Percentiles rank a stretch among this genome's conserved stretches.
Evolutionary conservation across 2,329 filamentous ascomycete species (phyloP).

Genomic region (Alternaria panax): DNA sequence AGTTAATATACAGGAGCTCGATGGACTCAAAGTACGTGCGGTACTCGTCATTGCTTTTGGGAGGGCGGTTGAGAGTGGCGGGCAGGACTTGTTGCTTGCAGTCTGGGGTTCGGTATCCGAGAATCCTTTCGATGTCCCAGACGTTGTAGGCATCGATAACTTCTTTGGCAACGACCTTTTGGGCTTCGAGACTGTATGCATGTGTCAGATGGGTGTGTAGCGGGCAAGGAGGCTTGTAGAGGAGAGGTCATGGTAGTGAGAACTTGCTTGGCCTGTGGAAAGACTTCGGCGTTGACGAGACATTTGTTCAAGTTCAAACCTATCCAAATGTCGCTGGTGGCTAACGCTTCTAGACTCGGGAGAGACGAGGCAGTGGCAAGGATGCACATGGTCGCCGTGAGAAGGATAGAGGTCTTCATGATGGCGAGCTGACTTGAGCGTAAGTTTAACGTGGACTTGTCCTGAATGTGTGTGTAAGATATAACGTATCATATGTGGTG

Average conservation of each 20-base stretch:
- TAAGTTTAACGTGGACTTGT: not conserved
- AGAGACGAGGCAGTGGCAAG: not conserved
- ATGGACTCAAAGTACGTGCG: not conserved
- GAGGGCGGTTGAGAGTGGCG: not conserved
- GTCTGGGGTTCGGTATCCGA: not conserved
- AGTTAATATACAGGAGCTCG: not conserved
- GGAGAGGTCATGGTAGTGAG: not conserved
- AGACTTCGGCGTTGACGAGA: not conserved
- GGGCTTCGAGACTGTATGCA: not conserved
- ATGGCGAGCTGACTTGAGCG: not conserved
- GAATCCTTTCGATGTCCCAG: not conserved
- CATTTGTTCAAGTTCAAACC: not conserved
- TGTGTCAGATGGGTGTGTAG: not conserved
- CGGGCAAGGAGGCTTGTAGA: not conserved
- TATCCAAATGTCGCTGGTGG: slow-evolving; percentile 1
- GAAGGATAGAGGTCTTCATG: not conserved
- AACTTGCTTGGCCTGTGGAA: not conserved
- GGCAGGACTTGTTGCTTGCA: slow-evolving; percentile 1
- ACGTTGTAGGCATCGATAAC: not conserved
- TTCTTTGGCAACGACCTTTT: not conserved
- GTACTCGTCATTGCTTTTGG: not conserved
- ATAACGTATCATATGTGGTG: not conserved
- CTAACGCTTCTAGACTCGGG: not conserved
- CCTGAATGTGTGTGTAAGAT: not conserved
- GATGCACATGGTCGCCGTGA: not conserved